Evolutionary conservation across 768 basidiomycete genomes (phyloP).

Genomic region (Tulasnella sp.): DNA sequence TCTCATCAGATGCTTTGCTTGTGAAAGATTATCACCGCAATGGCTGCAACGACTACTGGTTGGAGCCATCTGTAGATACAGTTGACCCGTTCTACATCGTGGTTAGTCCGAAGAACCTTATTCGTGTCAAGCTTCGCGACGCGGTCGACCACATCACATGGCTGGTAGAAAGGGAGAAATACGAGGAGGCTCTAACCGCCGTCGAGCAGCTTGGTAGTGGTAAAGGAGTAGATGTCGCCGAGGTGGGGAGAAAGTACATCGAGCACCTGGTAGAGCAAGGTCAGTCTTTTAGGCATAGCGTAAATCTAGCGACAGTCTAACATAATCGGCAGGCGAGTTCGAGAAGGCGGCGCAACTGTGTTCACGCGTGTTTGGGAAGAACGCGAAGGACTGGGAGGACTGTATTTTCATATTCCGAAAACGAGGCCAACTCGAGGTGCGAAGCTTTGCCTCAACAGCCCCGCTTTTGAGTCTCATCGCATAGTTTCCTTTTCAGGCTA

Average conservation of each 20-base stretch:
- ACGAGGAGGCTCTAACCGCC: conserved; percentile 79
- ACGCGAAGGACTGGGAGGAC: conserved; percentile 82
- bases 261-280: conserved; percentile 76
- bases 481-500: conserved; percentile 38
- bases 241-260: conserved; percentile 80
- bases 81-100: conserved; percentile 50
- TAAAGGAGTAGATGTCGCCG: conserved; percentile 41
- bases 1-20: conserved; percentile 71
- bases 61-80: conserved; percentile 30
- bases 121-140: conserved; percentile 82
- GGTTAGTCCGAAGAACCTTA: conserved; percentile 74
- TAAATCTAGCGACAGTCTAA: neutral
- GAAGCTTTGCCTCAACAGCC: conserved; percentile 24
- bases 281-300: conserved; percentile 26
- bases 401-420: conserved; percentile 90
- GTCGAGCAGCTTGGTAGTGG: conserved; percentile 52
- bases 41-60: conserved; percentile 85
- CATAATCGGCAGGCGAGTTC: conserved; percentile 59
- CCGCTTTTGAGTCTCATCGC: too few relatives aligned
- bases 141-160: conserved; percentile 82
- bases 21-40: conserved; percentile 71
- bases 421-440: conserved; percentile 64
- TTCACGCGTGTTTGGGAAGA: conserved; percentile 74
- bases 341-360: conserved; percentile 70
- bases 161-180: conserved; percentile 76